These are phyloP conservation scores for Noccaea bulbosa DNA, from an alignment of 345 rosid species.

Conservation along the genomic window DNA sequence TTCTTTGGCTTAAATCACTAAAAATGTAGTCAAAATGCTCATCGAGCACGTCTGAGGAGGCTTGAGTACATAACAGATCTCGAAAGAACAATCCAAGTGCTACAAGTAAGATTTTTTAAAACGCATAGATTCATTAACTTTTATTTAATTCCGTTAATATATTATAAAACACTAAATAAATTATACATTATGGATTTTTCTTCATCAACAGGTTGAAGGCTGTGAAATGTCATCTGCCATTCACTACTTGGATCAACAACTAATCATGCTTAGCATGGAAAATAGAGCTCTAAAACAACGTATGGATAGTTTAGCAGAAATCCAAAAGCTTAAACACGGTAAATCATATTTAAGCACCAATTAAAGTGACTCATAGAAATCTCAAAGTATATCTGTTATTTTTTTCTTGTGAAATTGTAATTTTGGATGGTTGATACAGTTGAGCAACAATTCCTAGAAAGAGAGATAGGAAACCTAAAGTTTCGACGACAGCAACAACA, in stretches of 20 bases:
- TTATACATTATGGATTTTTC: not conserved
- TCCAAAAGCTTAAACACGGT: constrained; percentile 69
- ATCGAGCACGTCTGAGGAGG: constrained; percentile 61
- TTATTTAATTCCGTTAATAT: not conserved
- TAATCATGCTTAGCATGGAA: constrained; percentile 70
- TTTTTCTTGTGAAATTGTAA: not conserved
- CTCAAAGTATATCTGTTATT: not conserved
- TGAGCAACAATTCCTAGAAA: constrained; percentile 75
- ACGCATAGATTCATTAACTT: not conserved
- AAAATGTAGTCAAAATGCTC: constrained; percentile 60
- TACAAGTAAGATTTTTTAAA: constrained; percentile 51
- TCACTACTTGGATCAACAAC: constrained; percentile 66
- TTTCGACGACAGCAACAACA: constrained; percentile 51
- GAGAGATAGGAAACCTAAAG: constrained; percentile 63
- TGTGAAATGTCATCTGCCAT: constrained; percentile 65
- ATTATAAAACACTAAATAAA: not conserved
- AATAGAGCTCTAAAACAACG: constrained; percentile 69
- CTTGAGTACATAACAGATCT: constrained; percentile 69
- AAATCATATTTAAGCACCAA: constrained; percentile 24
- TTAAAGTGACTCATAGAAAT: not conserved
- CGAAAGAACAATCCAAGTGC: constrained; percentile 61
- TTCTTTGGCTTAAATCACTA: not conserved
- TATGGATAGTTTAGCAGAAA: constrained; percentile 65
- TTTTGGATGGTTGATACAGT: constrained; percentile 45
- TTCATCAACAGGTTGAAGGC: constrained; percentile 61